Conservation (phyloP, 2,329 filamentous ascomycete genomes). For the Paracoccidioides brasiliensis region DNA sequence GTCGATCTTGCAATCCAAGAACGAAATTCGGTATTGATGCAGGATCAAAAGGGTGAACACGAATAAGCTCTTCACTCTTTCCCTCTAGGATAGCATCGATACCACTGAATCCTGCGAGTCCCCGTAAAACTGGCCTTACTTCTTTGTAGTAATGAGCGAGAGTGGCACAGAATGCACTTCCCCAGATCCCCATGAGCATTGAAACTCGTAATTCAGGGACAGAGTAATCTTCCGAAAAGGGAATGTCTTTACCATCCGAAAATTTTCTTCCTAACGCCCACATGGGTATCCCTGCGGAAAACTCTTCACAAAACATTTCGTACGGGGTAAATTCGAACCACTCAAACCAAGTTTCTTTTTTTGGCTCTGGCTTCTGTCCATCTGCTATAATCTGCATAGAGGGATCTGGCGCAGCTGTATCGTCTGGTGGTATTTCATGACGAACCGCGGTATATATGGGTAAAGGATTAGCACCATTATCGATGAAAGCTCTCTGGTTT, state of each 20-base stretch:
- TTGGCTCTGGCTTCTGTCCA: constrained; percentile 34
- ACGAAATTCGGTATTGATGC: constrained; percentile 83
- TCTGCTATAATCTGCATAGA: constrained; percentile 14
- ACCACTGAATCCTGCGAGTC: constrained; percentile 58
- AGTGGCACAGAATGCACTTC: constrained; percentile 90
- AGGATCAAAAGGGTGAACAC: constrained; percentile 89
- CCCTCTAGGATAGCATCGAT: constrained; percentile 75
- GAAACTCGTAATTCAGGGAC: constrained; percentile 76
- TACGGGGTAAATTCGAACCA: constrained; percentile 96
- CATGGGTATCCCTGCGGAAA: constrained; percentile 80
- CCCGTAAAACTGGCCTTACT: constrained; percentile 66
- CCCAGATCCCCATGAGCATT: constrained; percentile 85
- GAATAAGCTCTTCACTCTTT: constrained; percentile 70
- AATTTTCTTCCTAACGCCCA: constrained; percentile 86
- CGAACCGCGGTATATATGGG: constrained; percentile 93
- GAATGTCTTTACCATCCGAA: constrained; percentile 54
- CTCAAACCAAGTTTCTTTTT: constrained; percentile 77
- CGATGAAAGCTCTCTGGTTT: constrained; percentile 63
- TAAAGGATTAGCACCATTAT: constrained; percentile 67
- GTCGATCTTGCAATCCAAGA: constrained; percentile 61
- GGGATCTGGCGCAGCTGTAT: constrained; percentile 14
- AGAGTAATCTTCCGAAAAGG: constrained; percentile 51
- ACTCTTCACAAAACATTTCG: constrained; percentile 90
- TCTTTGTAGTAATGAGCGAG: constrained; percentile 94
- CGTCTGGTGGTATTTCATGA: constrained; percentile 67